phyloP scores from a whole-genome alignment of 2,329 filamentous ascomycete species.

The Sarocladium strictum region DNA sequence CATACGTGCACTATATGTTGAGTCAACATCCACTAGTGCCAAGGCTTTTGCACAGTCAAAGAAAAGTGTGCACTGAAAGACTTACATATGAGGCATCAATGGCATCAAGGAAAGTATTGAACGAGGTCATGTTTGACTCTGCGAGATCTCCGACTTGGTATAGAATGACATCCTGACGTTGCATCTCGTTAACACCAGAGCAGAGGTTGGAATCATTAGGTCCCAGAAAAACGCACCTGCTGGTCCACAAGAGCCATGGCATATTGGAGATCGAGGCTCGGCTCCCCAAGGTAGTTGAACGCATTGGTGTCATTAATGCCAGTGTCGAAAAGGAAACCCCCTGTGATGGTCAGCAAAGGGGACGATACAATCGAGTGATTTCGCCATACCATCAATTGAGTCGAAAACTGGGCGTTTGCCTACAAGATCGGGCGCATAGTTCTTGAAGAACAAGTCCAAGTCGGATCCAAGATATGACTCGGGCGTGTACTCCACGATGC shows the following conservation, averaged over 20 bases:
- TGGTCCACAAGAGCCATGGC: conserved; percentile 2
- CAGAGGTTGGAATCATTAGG: neutral
- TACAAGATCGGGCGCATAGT: neutral
- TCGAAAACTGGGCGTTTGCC: neutral
- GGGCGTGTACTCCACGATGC: conserved; percentile 2
- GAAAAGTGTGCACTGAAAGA: neutral
- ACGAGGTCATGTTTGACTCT: conserved; percentile 1
- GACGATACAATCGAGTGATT: neutral
- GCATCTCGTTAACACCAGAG: neutral
- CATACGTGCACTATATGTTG: neutral
- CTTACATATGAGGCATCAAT: conserved; percentile 4
- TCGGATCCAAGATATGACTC: conserved; percentile 2
- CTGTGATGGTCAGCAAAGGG: neutral
- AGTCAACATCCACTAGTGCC: neutral
- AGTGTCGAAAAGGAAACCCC: neutral
- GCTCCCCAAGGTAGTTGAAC: neutral
- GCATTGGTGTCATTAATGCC: neutral
- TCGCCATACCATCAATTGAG: neutral
- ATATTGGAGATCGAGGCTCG: conserved; percentile 5
- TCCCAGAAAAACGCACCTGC: neutral
- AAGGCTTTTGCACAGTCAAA: neutral
- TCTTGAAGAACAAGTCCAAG: neutral
- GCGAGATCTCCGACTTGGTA: conserved; percentile 6
- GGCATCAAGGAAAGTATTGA: conserved; percentile 2
- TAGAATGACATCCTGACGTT: neutral